Evolutionary conservation across 148 eudicot genomes (phyloP), one percentile per base, ranked within the genome.

Genomic region (Amaranthus palmeri): DNA sequence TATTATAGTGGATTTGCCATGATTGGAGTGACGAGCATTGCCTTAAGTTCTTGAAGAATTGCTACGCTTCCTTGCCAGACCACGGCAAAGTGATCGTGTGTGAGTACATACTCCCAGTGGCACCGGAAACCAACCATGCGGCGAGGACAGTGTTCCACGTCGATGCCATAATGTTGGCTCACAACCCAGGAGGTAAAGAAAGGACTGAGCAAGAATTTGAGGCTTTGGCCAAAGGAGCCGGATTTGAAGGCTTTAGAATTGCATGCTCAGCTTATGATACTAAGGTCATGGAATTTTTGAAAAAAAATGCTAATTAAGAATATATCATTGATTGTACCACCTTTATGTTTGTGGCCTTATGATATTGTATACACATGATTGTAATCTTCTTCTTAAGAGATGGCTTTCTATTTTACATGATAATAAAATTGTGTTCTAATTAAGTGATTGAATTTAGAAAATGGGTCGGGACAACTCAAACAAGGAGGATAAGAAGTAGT

Each of bases 11-110:
- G 74, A 69, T 76, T 15, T 62, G 55, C 17, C 79, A 76, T 45
- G 50, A 36, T 45, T 76, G 74, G 74, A 61, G 74, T 15, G 74
- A 76, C 36, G 74, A 70, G 5, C 47, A 54, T 2, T 76, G 79
- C 62, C 11, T 70, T 10, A 76, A 70, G 15, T 10, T 70, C 11
- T 10, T 75, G 44, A 69, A 69, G 54, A 75, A 75, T 4, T 75
- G 78, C 54, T 61, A 62, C 12, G 54, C 17, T 8, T 67, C 76
- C 0, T 25, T 77, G 3, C 72, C 80, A 2, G 63, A 58, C 9
- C 47, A 72, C 4, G 80, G 80, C 3, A 77, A 72, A 67, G 80
- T 77, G 44, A 72, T 77, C 3, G 60, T 60, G 4, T 73, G 64
- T 51, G 80, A 77, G 5, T 50, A 53, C 4, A 4, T 72, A 7